phyloP scores from a whole-genome alignment of 495 filamentous ascomycete genomes.

The Podospora bellae-mahoneyi region DNA sequence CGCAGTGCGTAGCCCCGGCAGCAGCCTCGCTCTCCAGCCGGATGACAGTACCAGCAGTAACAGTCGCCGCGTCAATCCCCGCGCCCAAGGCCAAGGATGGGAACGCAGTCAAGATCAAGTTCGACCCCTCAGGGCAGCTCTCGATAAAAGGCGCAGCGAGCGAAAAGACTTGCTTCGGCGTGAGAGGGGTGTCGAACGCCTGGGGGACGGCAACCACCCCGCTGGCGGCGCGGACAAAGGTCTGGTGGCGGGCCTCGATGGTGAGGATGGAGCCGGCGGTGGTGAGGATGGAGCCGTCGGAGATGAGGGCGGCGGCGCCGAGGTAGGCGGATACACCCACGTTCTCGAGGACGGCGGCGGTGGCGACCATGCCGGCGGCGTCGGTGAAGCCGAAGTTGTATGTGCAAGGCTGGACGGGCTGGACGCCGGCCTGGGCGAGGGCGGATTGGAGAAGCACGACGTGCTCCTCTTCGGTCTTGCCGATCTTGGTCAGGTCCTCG shows the following conservation, averaged over 20 bases:
- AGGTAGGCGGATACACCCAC: conserved; percentile 62
- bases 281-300: conserved; percentile 49
- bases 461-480: conserved; percentile 54
- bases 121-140: conserved; percentile 55
- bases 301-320: conserved; percentile 57
- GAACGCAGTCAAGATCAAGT: conserved; percentile 56
- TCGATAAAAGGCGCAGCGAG: conserved; percentile 62
- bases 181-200: conserved; percentile 59
- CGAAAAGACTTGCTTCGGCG: conserved; percentile 57
- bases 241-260: conserved; percentile 60
- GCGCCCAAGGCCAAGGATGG: conserved; percentile 52
- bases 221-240: conserved; percentile 53
- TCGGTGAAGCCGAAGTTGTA: conserved; percentile 63
- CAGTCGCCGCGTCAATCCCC: conserved; percentile 42
- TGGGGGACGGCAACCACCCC: conserved; percentile 50
- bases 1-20: conserved; percentile 48
- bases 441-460: conserved; percentile 54
- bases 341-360: conserved; percentile 58
- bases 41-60: conserved; percentile 43
- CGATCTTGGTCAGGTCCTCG: conserved; percentile 50
- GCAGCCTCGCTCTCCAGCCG: conserved; percentile 42
- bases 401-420: conserved; percentile 56
- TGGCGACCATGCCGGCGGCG: conserved; percentile 57
- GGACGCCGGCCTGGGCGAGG: conserved; percentile 51
- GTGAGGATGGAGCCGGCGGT: conserved; percentile 59